Evolutionary conservation across 2,329 filamentous ascomycete genomes (phyloP), one percentile per base, ranked within the genome.

Genomic region (Aotearoamyces nothofagi): DNA sequence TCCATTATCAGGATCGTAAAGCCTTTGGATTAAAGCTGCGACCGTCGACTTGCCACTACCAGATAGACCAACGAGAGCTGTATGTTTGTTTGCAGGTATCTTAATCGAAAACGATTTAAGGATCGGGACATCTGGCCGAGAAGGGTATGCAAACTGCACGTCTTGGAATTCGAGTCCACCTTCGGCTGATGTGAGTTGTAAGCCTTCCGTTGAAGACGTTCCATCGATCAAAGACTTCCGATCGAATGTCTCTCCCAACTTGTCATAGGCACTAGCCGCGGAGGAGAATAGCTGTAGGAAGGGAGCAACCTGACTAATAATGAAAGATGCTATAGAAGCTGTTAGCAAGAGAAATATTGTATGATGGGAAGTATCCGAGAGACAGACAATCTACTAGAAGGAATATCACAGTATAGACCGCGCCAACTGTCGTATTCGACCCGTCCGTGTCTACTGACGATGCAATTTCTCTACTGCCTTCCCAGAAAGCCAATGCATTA

Each of bases 291-390:
- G 61, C 9, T 71, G 68, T 9, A 78, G 51, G 27, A 76, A 61
- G 0, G 73, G 73, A 0, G 69, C 70, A 27, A 76, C 67, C 29
- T 64, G 62, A 16, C 71, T 69, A 14, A 78, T 56, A 17, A 77
- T 61, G 27, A 78, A 66, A 6, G 69, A 36, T 17, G 39, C 41
- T 43, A 12, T 24, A 3, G 20, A 20, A 13, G 12, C 19, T n/a
- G n/a, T 20, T 7, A 20, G 19, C 19, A 20, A 10, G 26, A 24
- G 23, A 27, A 7, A 12, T 15, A n/a, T 5, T 8, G 5, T 13
- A 5, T 23, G 15, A 9, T 26, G 17, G 17, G 11, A 28, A 16
- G n/a, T 22, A 15, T 23, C 6, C 14, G 13, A 4, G 10, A 3
- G 3, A 37, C 37, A 35, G 70, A 15, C 69, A 34, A 35, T 66